Evolutionary conservation across 2,329 filamentous ascomycete genomes (phyloP).

Genomic region (Fusarium albidum): DNA sequence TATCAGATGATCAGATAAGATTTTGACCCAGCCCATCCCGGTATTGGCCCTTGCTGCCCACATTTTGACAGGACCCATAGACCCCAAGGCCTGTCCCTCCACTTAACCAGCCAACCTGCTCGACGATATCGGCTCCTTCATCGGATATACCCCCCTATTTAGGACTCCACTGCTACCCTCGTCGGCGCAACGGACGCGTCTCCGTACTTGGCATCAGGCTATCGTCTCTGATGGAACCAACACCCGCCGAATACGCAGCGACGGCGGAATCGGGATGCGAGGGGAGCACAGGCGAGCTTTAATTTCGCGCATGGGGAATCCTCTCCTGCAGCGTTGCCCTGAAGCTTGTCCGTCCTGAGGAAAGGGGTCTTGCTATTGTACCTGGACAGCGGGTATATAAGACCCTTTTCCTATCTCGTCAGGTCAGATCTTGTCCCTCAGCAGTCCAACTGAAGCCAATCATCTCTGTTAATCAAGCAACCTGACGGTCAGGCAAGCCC

Average conservation of each 20-base stretch:
- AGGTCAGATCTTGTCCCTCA: neutral
- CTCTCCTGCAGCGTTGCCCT: neutral
- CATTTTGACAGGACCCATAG: neutral
- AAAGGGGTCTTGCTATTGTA: too few species aligned
- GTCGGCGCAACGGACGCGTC: neutral
- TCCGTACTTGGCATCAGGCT: conserved; percentile 29
- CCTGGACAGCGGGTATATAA: conserved; percentile 12
- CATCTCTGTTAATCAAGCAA: neutral
- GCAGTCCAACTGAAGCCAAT: neutral
- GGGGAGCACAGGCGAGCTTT: neutral
- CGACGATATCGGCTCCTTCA: conserved; percentile 9
- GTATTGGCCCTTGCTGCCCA: neutral
- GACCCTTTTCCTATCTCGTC: neutral
- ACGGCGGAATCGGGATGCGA: neutral
- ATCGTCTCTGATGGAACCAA: neutral
- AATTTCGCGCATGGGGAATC: neutral
- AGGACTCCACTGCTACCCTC: neutral
- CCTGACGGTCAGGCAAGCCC: neutral
- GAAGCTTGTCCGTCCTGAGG: neutral
- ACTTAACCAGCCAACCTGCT: neutral
- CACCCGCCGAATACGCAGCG: neutral
- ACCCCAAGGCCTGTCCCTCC: conserved; percentile 2
- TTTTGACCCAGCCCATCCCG: neutral
- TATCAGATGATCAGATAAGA: conserved; percentile 43
- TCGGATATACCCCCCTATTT: conserved; percentile 10